Evolutionary conservation across 2,329 filamentous ascomycete genomes (phyloP).

Genomic region (Conoideocrella luteorostrata): DNA sequence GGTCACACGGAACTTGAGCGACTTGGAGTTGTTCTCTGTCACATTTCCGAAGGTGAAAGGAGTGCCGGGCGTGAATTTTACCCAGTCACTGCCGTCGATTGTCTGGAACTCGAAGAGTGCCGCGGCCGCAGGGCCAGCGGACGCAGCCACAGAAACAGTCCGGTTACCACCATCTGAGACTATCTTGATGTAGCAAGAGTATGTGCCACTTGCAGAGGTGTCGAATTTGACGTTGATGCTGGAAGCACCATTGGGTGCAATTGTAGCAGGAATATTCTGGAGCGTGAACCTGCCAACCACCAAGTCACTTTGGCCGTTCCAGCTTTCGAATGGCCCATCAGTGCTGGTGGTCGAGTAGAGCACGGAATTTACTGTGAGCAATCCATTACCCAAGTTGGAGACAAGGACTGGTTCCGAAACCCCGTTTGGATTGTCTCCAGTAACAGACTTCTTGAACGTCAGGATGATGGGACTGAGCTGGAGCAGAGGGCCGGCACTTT

Average conservation of each 20-base stretch:
- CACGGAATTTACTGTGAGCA: constrained; percentile 37
- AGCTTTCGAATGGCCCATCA: constrained; percentile 37
- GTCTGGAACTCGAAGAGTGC: constrained; percentile 51
- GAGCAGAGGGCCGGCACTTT: constrained; percentile 39
- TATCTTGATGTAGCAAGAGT: constrained; percentile 41
- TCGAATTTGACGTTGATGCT: constrained; percentile 42
- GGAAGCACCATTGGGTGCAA: constrained; percentile 32
- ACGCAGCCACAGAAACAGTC: constrained; percentile 40
- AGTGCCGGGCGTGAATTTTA: constrained; percentile 33
- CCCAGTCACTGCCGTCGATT: constrained; percentile 43
- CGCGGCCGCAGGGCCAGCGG: constrained; percentile 40
- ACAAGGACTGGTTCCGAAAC: constrained; percentile 39
- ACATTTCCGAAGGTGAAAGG: constrained; percentile 52
- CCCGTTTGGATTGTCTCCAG: constrained; percentile 31
- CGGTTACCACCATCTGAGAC: constrained; percentile 42
- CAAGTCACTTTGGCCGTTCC: constrained; percentile 28
- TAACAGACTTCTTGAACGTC: constrained; percentile 43
- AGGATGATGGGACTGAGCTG: constrained; percentile 40
- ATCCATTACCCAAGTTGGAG: constrained; percentile 41
- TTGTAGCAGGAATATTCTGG: constrained; percentile 35
- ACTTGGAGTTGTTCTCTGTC: constrained; percentile 40
- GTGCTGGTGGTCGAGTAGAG: constrained; percentile 36
- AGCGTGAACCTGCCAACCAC: constrained; percentile 43
- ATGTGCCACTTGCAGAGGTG: constrained; percentile 39
- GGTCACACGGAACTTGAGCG: constrained; percentile 45